A percentile compares a stretch with the other conserved stretches of the same genome.
Conservation (phyloP, 495 filamentous ascomycete species). For the Lentithecium fluviatile region DNA sequence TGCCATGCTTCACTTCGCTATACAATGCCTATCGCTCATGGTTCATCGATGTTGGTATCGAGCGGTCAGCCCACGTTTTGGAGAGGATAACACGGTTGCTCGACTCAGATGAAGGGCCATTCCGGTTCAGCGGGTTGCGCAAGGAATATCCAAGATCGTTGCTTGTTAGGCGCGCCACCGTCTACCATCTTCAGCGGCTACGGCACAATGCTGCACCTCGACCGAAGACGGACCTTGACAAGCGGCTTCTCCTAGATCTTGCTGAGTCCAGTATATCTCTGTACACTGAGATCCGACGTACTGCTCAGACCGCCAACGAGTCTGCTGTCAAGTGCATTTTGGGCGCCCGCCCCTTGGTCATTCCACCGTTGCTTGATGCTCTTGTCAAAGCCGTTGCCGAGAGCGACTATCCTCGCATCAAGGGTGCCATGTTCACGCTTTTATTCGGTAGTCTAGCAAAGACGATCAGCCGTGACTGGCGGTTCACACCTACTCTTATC, state of each 20-base stretch:
- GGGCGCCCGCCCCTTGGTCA: conserved; percentile 80
- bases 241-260: conserved; percentile 77
- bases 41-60: conserved; percentile 96
- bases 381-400: conserved; percentile 79
- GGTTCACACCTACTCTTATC: conserved; percentile 82
- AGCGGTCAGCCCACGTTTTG: conserved; percentile 88
- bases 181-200: conserved; percentile 90
- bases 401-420: conserved; percentile 83
- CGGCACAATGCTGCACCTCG: conserved; percentile 88
- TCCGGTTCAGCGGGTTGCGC: conserved; percentile 87
- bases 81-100: conserved; percentile 82
- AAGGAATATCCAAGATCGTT: conserved; percentile 91
- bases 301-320: conserved; percentile 88
- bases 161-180: conserved; percentile 82
- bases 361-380: conserved; percentile 76
- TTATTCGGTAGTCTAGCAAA: conserved; percentile 86
- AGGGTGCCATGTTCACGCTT: conserved; percentile 87
- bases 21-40: conserved; percentile 93
- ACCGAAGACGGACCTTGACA: conserved; percentile 79
- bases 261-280: conserved; percentile 88
- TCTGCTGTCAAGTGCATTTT: conserved; percentile 90
- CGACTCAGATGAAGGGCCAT: conserved; percentile 79
- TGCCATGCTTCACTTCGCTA: conserved; percentile 86
- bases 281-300: conserved; percentile 91
- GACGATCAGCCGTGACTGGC: conserved; percentile 85